Percentiles rank a stretch among this genome's conserved stretches.
Conservation (phyloP, 331 rosid species). For the Quercus phellos region DNA sequence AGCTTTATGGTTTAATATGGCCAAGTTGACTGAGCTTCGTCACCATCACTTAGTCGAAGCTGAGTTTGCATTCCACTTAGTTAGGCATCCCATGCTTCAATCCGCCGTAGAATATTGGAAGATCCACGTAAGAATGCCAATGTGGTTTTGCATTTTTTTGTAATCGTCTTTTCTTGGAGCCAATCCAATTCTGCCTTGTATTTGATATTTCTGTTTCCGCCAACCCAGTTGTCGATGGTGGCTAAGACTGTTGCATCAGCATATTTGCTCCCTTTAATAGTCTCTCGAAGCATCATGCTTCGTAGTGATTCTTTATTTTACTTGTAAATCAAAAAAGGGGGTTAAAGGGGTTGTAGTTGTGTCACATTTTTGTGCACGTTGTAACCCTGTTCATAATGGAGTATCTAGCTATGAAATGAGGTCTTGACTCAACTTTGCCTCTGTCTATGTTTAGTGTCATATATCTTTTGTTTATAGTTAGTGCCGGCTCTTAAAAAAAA, state of each 20-base stretch:
- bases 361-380: constrained; percentile 7
- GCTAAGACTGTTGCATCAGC: constrained; percentile 25
- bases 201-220: constrained; percentile 15
- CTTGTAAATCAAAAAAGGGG: not conserved
- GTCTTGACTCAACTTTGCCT: too few species aligned
- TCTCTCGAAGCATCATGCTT: constrained; percentile 28
- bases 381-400: not conserved
- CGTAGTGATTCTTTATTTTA: constrained; percentile 5
- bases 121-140: constrained; percentile 25
- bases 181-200: constrained; percentile 8
- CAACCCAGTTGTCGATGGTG: constrained; percentile 23
- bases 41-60: constrained; percentile 45
- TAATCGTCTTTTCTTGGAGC: not conserved
- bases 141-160: not conserved
- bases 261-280: constrained; percentile 5
- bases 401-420: constrained; percentile 9
- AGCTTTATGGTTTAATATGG: constrained; percentile 33
- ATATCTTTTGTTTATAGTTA: too few species aligned
- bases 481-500: too few species aligned
- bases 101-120: constrained; percentile 37
- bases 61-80: constrained; percentile 84
- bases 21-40: constrained; percentile 56
- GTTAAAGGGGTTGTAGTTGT: not conserved
- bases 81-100: constrained; percentile 45
- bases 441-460: too few species aligned